Base-by-base conservation (phyloP, 192 early-diverging fungal genomes). In the Jimgerdemannia lactiflua region DNA sequence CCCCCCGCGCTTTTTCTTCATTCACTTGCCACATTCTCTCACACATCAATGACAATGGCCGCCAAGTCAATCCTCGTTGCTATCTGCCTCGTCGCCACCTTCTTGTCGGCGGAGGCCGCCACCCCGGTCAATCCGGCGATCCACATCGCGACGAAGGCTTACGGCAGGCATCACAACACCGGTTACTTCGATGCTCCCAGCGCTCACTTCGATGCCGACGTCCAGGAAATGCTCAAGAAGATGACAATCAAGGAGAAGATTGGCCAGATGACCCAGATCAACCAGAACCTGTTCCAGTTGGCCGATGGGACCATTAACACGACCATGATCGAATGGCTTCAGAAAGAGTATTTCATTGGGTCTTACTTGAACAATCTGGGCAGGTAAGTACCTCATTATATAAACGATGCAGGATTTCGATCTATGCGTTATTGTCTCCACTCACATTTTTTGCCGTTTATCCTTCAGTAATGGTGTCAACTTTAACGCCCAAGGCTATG, bases 261-360 rank as follows among this genome's bases (percentile, higher is more conserved):
- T 40, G 91, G 91, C 17, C 91, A 92, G 68, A 90, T 92, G 91
- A 87, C 87, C 18, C 91, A 92, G 78, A 80, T 92, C 29, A 80
- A 90, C 39, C 84, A 88, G 11, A 90, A 89, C 14, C 74, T 83
- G 85, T 42, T 92, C 17, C 72, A 91, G 11, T 81, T 84, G 67
- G 76, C 73, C 41, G 80, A 88, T 68, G 91, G 91, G 17, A 72
- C 77, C 29, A 73, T 91, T 70, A 88, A 92, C 70, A 40, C 74
- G 20, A 82, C 74, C 3, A 83, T 83, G 4, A 89, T 87, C 4
- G 72, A 86, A 72, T 83, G 89, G 72, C 91, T 85, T 83, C 78
- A 87, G 9, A 79, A 80, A 18, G 83, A 86, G 20, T 90, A 84
- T 85, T 83, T 83, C 42, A 86, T 92, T 43, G 89, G 90, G 7